Evolutionary conservation across 768 basidiomycete genomes (phyloP).

Genomic region (Leccinum obscurum): DNA sequence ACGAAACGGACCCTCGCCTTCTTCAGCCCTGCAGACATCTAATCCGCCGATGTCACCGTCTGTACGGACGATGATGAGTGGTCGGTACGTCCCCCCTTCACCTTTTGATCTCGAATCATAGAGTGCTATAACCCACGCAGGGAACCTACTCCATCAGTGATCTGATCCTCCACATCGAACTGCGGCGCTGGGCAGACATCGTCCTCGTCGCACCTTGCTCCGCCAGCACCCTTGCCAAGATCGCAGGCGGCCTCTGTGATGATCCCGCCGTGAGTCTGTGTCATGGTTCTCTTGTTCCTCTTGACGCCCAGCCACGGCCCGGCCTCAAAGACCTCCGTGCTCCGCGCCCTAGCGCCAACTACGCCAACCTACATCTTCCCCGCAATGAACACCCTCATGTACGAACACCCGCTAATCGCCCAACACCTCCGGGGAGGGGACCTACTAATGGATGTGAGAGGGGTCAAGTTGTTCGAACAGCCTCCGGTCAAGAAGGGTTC

Average conservation of each 20-base stretch:
- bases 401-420: conserved; percentile 86
- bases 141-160: conserved; percentile 76
- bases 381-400: conserved; percentile 99
- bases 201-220: conserved; percentile 95
- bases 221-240: conserved; percentile 95
- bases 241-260: conserved; percentile 86
- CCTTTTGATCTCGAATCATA: background rate
- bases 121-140: conserved; percentile 37
- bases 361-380: conserved; percentile 92
- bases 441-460: conserved; percentile 19
- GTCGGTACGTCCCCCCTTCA: background rate
- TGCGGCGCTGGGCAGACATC: conserved; percentile 91
- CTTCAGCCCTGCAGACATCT: conserved; percentile 51
- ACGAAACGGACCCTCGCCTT: conserved; percentile 80
- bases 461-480: conserved; percentile 30
- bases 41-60: background rate
- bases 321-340: conserved; percentile 61
- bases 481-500: conserved; percentile 4
- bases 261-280: conserved; percentile 66
- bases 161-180: conserved; percentile 95
- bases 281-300: background rate
- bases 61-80: background rate
- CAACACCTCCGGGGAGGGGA: conserved; percentile 58
- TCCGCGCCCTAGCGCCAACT: conserved; percentile 79
- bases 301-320: background rate